These are phyloP conservation scores for Casaregolazyma lundiana DNA, from an alignment of 1,139 yeast species.

Conservation along the genomic window DNA sequence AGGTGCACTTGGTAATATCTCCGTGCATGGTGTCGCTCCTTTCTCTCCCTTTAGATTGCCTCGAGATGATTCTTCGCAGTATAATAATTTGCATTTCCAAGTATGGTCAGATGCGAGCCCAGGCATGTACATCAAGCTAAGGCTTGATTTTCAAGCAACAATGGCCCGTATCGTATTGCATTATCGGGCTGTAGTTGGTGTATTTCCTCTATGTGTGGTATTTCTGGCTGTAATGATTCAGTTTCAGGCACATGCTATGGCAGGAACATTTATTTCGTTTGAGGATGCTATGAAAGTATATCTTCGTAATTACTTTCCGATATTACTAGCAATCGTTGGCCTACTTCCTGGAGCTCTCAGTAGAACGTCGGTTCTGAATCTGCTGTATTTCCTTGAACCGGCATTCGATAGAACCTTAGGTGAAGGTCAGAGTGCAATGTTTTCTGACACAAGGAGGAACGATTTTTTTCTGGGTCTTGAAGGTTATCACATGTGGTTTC, in stretches of 20 bases:
- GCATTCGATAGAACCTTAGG: constrained; percentile 23
- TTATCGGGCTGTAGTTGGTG: constrained; percentile 31
- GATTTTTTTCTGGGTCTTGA: constrained; percentile 62
- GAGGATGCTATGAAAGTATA: constrained; percentile 42
- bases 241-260: constrained; percentile 21
- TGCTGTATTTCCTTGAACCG: constrained; percentile 36
- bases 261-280: constrained; percentile 49
- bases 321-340: constrained; percentile 25
- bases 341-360: constrained; percentile 41
- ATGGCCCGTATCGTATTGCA: constrained; percentile 34
- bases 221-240: constrained; percentile 27
- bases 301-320: constrained; percentile 27
- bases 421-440: constrained; percentile 23
- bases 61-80: constrained; percentile 15
- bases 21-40: constrained; percentile 75
- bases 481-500: constrained; percentile 50
- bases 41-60: constrained; percentile 51
- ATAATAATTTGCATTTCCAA: constrained; percentile 33
- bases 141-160: constrained; percentile 35
- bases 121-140: constrained; percentile 21
- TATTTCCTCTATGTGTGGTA: constrained; percentile 31
- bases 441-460: constrained; percentile 25
- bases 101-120: constrained; percentile 30
- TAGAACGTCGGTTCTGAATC: constrained; percentile 15
- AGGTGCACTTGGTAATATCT: constrained; percentile 36